A percentile compares a stretch with the other conserved stretches of the same genome.
Conservation (phyloP, 441 rosid species). For the Hura crepitans region DNA sequence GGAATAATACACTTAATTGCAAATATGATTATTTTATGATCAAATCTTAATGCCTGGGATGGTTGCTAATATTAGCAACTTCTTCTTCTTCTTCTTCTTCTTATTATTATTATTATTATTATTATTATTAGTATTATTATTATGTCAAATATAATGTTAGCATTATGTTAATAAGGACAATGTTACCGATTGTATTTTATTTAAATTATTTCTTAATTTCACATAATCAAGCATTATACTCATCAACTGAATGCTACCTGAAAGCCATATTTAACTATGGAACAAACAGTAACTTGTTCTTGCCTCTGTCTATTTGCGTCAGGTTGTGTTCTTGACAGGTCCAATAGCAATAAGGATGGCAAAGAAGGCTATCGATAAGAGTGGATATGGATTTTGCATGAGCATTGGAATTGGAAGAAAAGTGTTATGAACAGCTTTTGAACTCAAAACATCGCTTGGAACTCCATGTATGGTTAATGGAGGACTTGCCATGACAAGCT, state of each 20-base stretch:
- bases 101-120: no score
- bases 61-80: no score
- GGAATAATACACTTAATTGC: no score
- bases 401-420: constrained; percentile 67
- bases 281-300: neutral
- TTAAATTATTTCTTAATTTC: no score
- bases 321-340: constrained; percentile 38
- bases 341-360: constrained; percentile 81
- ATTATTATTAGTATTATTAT: no score
- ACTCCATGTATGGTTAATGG: neutral
- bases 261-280: neutral
- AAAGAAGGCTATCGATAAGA: constrained; percentile 56
- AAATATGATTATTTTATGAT: no score
- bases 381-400: constrained; percentile 46
- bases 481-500: constrained; percentile 3
- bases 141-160: no score
- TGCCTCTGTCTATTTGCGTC: constrained; percentile 3
- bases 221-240: no score
- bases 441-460: constrained; percentile 79
- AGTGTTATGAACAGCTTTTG: constrained; percentile 56
- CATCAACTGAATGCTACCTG: neutral
- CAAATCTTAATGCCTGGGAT: no score
- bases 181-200: no score
- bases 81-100: no score
- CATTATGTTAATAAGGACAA: no score